These are phyloP conservation scores for Taxillus chinensis DNA, from an alignment of 164 flowering plant genomes.

Conservation along the genomic window DNA sequence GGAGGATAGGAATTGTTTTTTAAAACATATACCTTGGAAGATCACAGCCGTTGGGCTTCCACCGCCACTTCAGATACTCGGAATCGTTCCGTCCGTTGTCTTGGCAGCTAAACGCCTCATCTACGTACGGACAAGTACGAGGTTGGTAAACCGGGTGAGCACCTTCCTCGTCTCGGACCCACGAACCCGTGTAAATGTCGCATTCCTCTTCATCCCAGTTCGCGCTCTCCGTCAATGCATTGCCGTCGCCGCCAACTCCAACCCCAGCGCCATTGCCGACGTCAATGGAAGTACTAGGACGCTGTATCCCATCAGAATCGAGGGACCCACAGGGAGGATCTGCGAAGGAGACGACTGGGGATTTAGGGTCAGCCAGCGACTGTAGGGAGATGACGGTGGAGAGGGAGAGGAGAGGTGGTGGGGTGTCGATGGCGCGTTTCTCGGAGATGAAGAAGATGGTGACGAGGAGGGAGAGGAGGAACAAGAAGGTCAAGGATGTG, in stretches of 20 bases:
- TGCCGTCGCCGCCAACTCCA: not conserved
- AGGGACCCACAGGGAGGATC: not conserved
- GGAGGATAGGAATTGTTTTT: no score
- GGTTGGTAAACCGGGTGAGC: slow-evolving; percentile 56
- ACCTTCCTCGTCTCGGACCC: slow-evolving; percentile 55
- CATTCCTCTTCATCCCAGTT: slow-evolving; percentile 20
- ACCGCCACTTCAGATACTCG: slow-evolving; percentile 67
- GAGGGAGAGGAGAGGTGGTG: slow-evolving; percentile 12
- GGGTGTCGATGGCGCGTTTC: slow-evolving; percentile 35
- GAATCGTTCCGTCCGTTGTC: slow-evolving; percentile 62
- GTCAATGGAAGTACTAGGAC: slow-evolving; percentile 3
- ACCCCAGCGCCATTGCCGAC: not conserved
- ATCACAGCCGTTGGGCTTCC: slow-evolving; percentile 81
- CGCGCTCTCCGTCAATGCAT: slow-evolving; percentile 7
- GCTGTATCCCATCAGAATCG: not conserved
- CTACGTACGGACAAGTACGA: slow-evolving; percentile 77
- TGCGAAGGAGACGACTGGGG: not conserved
- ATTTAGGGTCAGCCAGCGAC: slow-evolving; percentile 5
- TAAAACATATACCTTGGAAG: slow-evolving; percentile 55
- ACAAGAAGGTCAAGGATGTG: slow-evolving; percentile 11
- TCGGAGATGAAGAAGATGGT: slow-evolving; percentile 28
- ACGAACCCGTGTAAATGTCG: slow-evolving; percentile 57
- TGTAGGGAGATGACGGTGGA: slow-evolving; percentile 20
- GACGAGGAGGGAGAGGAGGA: slow-evolving; percentile 30
- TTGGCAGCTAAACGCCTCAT: slow-evolving; percentile 73